These are phyloP conservation scores for Limonium bicolor DNA, from an alignment of 148 eudicot genomes.

Conservation along the genomic window DNA sequence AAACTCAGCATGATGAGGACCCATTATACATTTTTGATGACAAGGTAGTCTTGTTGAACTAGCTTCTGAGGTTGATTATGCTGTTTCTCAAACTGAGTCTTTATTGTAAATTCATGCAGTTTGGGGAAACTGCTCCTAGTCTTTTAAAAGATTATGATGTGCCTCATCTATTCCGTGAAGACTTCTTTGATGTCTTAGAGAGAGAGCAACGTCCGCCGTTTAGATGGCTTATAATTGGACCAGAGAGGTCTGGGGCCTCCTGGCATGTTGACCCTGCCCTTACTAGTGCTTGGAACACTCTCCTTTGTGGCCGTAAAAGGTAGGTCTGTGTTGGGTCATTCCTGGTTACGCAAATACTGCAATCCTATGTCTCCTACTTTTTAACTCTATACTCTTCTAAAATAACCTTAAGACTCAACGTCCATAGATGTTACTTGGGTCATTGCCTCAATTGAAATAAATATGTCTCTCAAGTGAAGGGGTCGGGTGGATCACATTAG, in stretches of 20 bases:
- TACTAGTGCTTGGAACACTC: slow-evolving; percentile 98
- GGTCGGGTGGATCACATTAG: too few relatives aligned
- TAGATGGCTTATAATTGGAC: slow-evolving; percentile 95
- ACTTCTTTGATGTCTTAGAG: slow-evolving; percentile 70
- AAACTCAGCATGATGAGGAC: slow-evolving; percentile 91
- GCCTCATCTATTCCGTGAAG: slow-evolving; percentile 83
- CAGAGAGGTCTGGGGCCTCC: slow-evolving; percentile 99
- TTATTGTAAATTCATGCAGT: slow-evolving; percentile 61
- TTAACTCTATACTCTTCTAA: too few relatives aligned
- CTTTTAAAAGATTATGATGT: slow-evolving; percentile 78
- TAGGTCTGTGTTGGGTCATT: slow-evolving; percentile 6
- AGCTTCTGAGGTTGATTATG: too few relatives aligned
- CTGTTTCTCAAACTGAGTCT: too few relatives aligned
- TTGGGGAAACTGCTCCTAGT: slow-evolving; percentile 75
- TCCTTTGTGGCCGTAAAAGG: slow-evolving; percentile 86
- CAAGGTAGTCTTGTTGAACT: slow-evolving; percentile 43
- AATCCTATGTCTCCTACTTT: too few relatives aligned
- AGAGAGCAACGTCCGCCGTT: slow-evolving; percentile 63
- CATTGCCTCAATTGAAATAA: too few relatives aligned
- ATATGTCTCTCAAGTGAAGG: too few relatives aligned
- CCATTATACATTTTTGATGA: slow-evolving; percentile 93
- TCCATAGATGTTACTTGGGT: too few relatives aligned
- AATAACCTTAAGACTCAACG: too few relatives aligned
- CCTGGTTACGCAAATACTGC: too few relatives aligned
- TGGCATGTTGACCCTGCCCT: slow-evolving; percentile 99